phyloP scores from a whole-genome alignment of 169 alveolate genomes.

The Eimeria nieschulzi region DNA sequence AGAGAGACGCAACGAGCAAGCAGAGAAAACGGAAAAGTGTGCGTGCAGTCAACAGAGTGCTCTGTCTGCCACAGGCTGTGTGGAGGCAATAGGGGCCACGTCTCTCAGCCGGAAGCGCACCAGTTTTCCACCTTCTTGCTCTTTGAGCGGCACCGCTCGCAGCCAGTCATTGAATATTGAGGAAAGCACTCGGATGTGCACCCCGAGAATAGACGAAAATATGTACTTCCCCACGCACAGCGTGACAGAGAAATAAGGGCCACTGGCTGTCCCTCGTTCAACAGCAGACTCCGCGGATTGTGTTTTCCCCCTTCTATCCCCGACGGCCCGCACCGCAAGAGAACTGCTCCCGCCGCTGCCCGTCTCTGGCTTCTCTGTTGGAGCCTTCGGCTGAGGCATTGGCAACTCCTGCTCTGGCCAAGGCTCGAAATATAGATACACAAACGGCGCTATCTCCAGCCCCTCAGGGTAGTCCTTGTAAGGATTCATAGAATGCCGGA shows the following conservation, averaged over 20 bases:
- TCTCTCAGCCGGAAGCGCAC: neutral
- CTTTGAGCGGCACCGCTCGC: neutral
- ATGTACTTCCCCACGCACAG: slow-evolving; percentile 45
- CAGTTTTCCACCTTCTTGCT: neutral
- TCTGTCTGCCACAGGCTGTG: neutral
- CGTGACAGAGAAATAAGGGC: slow-evolving; percentile 23
- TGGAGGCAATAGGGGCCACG: neutral
- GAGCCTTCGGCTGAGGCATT: neutral
- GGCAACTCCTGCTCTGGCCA: slow-evolving; percentile 44
- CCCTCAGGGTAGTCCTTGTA: slow-evolving; percentile 58
- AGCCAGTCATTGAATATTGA: slow-evolving; percentile 28
- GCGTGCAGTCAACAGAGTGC: neutral
- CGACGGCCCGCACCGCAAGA: neutral
- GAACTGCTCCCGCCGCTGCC: slow-evolving; percentile 17
- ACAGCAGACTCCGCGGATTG: neutral
- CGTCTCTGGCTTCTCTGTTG: neutral
- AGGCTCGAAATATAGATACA: slow-evolving; percentile 29
- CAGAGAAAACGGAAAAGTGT: no score
- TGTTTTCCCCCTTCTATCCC: neutral
- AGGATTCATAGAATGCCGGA: slow-evolving; percentile 19
- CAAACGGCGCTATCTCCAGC: slow-evolving; percentile 32
- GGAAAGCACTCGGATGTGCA: neutral
- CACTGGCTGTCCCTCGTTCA: neutral
- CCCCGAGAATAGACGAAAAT: slow-evolving; percentile 24
- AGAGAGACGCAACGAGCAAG: no score